Evolutionary conservation across 73 alveolate species (phyloP).

Genomic region (Paramecium biaurelia): DNA sequence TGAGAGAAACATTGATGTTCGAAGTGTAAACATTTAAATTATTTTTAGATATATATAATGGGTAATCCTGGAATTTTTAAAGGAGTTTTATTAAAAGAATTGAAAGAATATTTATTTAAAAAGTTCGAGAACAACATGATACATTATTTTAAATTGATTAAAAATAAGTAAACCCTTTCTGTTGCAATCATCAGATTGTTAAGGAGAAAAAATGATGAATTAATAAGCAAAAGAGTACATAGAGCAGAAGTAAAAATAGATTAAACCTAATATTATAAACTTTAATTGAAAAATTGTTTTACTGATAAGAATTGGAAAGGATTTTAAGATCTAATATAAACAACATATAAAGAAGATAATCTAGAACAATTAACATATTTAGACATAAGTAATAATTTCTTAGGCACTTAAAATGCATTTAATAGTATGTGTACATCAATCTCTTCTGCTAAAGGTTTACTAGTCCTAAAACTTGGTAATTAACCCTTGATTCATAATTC

Average conservation of each 20-base stretch:
- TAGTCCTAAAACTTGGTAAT: neutral
- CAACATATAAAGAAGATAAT: slow-evolving; percentile 15
- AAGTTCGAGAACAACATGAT: neutral
- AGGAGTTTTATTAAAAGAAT: neutral
- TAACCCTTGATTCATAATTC: neutral
- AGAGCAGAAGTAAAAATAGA: neutral
- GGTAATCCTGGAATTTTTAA: slow-evolving; percentile 39
- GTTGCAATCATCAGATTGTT: neutral
- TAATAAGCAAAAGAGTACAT: neutral
- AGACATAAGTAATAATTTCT: neutral
- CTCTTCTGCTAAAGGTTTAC: slow-evolving; percentile 30
- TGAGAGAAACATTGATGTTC: neutral
- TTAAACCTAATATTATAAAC: neutral
- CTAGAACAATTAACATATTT: neutral
- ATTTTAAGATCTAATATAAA: neutral
- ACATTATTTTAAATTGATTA: neutral
- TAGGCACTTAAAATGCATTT: neutral
- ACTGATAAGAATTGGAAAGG: neutral
- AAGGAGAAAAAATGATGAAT: neutral
- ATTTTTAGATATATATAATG: neutral
- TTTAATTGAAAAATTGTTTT: neutral
- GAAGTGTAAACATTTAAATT: neutral
- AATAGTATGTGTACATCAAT: neutral
- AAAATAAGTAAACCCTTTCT: neutral
- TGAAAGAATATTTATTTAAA: neutral